Base-by-base conservation (phyloP, 371 early-diverging fungal species). In the Rhizopus stolonifer region DNA sequence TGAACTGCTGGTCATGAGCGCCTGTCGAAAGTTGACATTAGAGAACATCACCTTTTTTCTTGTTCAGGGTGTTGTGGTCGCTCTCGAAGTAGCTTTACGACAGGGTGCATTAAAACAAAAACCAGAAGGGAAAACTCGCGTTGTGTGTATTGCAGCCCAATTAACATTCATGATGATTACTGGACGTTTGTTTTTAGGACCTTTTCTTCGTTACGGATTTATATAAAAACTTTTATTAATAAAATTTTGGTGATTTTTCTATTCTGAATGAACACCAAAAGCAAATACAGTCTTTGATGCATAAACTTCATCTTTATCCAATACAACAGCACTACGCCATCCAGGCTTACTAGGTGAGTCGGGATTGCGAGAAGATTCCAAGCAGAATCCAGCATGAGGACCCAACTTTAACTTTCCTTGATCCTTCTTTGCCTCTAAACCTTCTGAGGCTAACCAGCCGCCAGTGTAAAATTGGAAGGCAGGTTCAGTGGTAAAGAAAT, bases 381-480 rank as follows among this genome's bases (percentile, higher is more conserved):
- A 64, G 54, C 88, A 87, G 54, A 89, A 77, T 0, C 79, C 89
- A 32, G 81, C 58, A 49, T 80, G 66, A 17, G 56, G 61, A 5
- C 70, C 71, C 19, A 73, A 58, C 14, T 56, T 32, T 15, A 49
- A 47, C 6, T 59, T 40, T 5, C 46, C 57, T 43, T 74, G 77
- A 29, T 72, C 52, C n/a, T 72, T 72, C 33, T 66, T 69, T 51
- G 78, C 73, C 19, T 66, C 64, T 44, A 76, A 56, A 2, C 21
- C 56, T 22, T 52, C 57, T 1, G 57, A 24, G 0, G 65, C 48
- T 33, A 86, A 63, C 56, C 67, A 86, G 47, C 88, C 87, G 38
- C 82, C 88, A 5, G 89, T 85, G 62, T 91, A 91, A 43, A 91
- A 65, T 64, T 89, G 89, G 69, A 91, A 85, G 0, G 87, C 86